phyloP scores from a whole-genome alignment of 805 yeast genomes.

The Nakazawaea molendinolei region DNA sequence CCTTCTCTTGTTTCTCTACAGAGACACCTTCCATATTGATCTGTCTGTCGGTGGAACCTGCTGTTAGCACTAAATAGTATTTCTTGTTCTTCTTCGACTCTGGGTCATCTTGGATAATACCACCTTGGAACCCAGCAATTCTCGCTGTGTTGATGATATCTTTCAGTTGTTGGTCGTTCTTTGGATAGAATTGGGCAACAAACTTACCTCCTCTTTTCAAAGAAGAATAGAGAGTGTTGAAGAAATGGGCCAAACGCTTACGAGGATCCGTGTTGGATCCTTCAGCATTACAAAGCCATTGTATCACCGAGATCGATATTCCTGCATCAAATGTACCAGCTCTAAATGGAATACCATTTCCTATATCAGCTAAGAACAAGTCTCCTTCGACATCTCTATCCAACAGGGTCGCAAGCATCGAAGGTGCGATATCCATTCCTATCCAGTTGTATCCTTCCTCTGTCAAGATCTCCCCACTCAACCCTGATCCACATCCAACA shows the following conservation, averaged over 20 bases:
- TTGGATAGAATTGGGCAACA: slow-evolving; percentile 95
- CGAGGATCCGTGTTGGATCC: slow-evolving; percentile 76
- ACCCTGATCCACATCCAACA: slow-evolving; percentile 96
- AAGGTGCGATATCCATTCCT: slow-evolving; percentile 94
- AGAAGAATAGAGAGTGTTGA: slow-evolving; percentile 81
- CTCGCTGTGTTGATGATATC: slow-evolving; percentile 79
- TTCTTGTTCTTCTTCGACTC: slow-evolving; percentile 89
- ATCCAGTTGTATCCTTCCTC: slow-evolving; percentile 95
- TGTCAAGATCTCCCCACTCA: slow-evolving; percentile 87
- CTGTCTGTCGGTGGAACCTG: slow-evolving; percentile 71
- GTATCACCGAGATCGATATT: slow-evolving; percentile 89
- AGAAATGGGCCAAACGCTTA: slow-evolving; percentile 70
- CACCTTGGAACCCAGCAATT: slow-evolving; percentile 94
- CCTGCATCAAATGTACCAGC: slow-evolving; percentile 98
- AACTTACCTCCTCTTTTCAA: slow-evolving; percentile 93
- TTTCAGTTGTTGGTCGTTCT: slow-evolving; percentile 78
- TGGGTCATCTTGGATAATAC: slow-evolving; percentile 88
- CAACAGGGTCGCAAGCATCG: slow-evolving; percentile 91
- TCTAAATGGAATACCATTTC: slow-evolving; percentile 88
- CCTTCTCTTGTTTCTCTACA: slow-evolving; percentile 55
- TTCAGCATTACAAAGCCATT: slow-evolving; percentile 98
- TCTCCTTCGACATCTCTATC: slow-evolving; percentile 95
- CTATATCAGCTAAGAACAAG: slow-evolving; percentile 85
- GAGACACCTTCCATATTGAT: slow-evolving; percentile 75
- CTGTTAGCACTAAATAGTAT: slow-evolving; percentile 82